Evolutionary conservation across 192 early-diverging fungal genomes (phyloP).

Genomic region (Phycomyces nitens): DNA sequence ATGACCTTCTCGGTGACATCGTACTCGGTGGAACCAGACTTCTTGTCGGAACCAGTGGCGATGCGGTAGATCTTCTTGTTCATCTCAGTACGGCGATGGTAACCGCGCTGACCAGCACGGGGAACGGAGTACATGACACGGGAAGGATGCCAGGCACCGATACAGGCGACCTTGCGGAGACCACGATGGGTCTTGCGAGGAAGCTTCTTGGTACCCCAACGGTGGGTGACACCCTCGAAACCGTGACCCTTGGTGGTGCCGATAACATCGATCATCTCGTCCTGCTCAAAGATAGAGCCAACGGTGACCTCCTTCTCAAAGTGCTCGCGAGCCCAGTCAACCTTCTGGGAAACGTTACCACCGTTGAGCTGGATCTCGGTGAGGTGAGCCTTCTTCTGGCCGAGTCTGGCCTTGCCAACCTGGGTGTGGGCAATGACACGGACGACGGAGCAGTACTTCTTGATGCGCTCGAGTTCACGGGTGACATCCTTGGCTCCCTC

Average conservation of each 20-base stretch:
- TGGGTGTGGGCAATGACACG: slow-evolving; percentile 99
- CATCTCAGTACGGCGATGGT: slow-evolving; percentile 99
- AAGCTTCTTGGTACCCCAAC: slow-evolving; percentile 99
- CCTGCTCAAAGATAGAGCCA: slow-evolving; percentile 90
- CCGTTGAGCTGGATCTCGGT: slow-evolving; percentile 99
- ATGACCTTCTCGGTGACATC: slow-evolving; percentile 94
- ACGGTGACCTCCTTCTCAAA: slow-evolving; percentile 96
- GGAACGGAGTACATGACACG: slow-evolving; percentile 99
- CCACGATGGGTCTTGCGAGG: slow-evolving; percentile 99
- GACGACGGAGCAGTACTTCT: slow-evolving; percentile 98
- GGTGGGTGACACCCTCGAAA: slow-evolving; percentile 97
- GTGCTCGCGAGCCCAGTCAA: slow-evolving; percentile 94
- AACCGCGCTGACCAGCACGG: slow-evolving; percentile 99
- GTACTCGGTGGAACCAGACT: slow-evolving; percentile 90
- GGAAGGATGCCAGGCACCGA: slow-evolving; percentile 97
- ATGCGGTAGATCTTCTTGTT: slow-evolving; percentile 99
- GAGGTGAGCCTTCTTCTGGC: slow-evolving; percentile 99
- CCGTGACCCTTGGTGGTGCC: slow-evolving; percentile 99
- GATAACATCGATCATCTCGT: slow-evolving; percentile 99
- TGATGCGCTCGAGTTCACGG: slow-evolving; percentile 95
- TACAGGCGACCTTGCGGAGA: slow-evolving; percentile 99
- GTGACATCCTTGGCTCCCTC: slow-evolving; percentile 84
- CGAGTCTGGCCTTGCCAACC: slow-evolving; percentile 89
- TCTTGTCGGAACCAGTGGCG: slow-evolving; percentile 79
- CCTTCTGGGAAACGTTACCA: slow-evolving; percentile 93